Evolutionary conservation across 1,284 basidiomycete species (phyloP).

Genomic region (Cutaneotrichosporon sp.): DNA sequence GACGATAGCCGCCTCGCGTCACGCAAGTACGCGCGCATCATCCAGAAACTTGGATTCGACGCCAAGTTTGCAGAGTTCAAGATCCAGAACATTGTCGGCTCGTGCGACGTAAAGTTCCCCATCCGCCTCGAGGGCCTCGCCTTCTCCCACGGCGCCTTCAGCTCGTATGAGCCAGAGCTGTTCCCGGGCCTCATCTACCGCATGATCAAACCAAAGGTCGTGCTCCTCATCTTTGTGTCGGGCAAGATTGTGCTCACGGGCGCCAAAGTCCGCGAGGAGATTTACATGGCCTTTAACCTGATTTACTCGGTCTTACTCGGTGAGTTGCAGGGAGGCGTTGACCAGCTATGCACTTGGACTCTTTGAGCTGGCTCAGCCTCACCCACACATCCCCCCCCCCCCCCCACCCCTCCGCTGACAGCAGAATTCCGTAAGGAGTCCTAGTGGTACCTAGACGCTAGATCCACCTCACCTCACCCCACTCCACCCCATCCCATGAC

Average conservation of each 20-base stretch:
- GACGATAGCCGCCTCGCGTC: slow-evolving; percentile 96
- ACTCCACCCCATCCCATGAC: background rate
- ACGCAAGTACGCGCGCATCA: slow-evolving; percentile 98
- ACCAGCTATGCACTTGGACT: too few species aligned
- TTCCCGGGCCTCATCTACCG: slow-evolving; percentile 99
- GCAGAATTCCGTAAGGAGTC: slow-evolving; percentile 48
- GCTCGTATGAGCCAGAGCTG: slow-evolving; percentile 94
- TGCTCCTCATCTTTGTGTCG: slow-evolving; percentile 96
- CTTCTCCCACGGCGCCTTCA: slow-evolving; percentile 97
- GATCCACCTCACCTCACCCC: background rate
- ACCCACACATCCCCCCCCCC: too few species aligned
- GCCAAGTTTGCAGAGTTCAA: slow-evolving; percentile 99
- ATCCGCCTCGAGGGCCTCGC: slow-evolving; percentile 97
- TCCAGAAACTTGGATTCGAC: slow-evolving; percentile 99
- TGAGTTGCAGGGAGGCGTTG: slow-evolving; percentile 26
- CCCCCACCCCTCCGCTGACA: too few species aligned
- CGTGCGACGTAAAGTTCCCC: slow-evolving; percentile 98
- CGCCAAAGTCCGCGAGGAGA: slow-evolving; percentile 99
- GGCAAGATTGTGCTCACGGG: slow-evolving; percentile 99
- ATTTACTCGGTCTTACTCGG: slow-evolving; percentile 86
- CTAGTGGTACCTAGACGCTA: slow-evolving; percentile 22
- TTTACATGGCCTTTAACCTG: slow-evolving; percentile 98
- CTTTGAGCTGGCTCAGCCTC: too few species aligned
- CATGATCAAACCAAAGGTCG: slow-evolving; percentile 99
- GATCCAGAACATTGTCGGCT: slow-evolving; percentile 99